Evolutionary conservation across 306 rosid genomes (phyloP).

Genomic region (Quercus bicolor): DNA sequence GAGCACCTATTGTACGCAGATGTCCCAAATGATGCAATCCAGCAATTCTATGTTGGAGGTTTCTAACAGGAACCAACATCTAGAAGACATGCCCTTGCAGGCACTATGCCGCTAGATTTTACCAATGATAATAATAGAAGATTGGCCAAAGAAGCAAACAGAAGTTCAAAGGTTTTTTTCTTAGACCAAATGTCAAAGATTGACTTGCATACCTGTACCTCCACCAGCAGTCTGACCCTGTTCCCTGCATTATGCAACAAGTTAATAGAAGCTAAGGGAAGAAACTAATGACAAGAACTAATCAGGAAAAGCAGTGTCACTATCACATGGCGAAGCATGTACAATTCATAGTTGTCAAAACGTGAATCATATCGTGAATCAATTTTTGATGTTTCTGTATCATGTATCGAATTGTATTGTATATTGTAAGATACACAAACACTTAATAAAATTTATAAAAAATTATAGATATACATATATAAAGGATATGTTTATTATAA

Average conservation of each 20-base stretch:
- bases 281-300: background rate
- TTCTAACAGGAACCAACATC: background rate
- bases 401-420: too few relatives aligned
- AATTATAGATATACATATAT: too few relatives aligned
- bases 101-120: slow-evolving; percentile 1
- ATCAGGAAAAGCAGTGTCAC: background rate
- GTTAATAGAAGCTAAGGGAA: background rate
- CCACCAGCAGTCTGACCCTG: slow-evolving; percentile 38
- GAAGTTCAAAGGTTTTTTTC: background rate
- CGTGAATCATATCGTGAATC: too few relatives aligned
- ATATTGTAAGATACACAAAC: too few relatives aligned
- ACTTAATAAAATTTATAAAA: too few relatives aligned
- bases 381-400: too few relatives aligned
- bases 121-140: background rate
- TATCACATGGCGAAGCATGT: background rate
- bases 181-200: background rate
- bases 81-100: background rate
- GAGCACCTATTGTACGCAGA: background rate
- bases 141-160: background rate
- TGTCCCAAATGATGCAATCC: background rate
- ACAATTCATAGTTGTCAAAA: too few relatives aligned
- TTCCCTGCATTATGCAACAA: slow-evolving; percentile 25
- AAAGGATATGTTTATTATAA: too few relatives aligned
- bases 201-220: slow-evolving; percentile 34
- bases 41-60: background rate